Conservation (phyloP, 148 eudicot genomes). For the Fagopyrum homotropicum region DNA sequence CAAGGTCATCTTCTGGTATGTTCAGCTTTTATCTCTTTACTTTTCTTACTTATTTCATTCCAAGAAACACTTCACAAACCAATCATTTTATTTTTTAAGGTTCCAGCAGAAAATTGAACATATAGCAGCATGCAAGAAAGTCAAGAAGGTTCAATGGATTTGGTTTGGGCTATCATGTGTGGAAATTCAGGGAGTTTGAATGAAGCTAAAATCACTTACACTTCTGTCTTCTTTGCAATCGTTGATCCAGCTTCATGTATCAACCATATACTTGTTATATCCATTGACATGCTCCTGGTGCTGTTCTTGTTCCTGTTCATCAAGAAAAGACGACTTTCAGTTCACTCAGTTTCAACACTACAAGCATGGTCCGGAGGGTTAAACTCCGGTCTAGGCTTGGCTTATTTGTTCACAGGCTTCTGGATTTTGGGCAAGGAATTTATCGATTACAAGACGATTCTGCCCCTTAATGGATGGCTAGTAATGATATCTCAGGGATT, state of each 20-base stretch:
- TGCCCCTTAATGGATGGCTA: conserved; percentile 33
- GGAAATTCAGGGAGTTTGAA: conserved; percentile 14
- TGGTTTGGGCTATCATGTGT: conserved; percentile 19
- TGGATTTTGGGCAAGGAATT: conserved; percentile 20
- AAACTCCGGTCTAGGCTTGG: neutral
- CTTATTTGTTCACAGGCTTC: conserved; percentile 3
- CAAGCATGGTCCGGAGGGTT: conserved; percentile 1
- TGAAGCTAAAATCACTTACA: neutral
- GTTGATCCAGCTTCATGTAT: conserved; percentile 22
- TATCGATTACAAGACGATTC: neutral
- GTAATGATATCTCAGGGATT: conserved; percentile 23
- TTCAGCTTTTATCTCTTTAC: neutral
- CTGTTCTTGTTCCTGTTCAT: conserved; percentile 5
- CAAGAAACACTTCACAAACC: neutral
- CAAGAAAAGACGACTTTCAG: conserved; percentile 8
- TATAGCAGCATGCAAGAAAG: neutral
- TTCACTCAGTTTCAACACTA: neutral
- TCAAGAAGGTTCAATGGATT: neutral
- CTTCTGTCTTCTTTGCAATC: conserved; percentile 2
- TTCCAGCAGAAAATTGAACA: neutral
- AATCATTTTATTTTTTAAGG: neutral
- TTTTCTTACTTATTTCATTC: neutral
- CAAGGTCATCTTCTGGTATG: neutral
- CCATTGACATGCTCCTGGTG: conserved; percentile 14
- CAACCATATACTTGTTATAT: conserved; percentile 21